These are phyloP conservation scores for Breviolum minutum DNA, from an alignment of 73 alveolate genomes.

Conservation along the genomic window DNA sequence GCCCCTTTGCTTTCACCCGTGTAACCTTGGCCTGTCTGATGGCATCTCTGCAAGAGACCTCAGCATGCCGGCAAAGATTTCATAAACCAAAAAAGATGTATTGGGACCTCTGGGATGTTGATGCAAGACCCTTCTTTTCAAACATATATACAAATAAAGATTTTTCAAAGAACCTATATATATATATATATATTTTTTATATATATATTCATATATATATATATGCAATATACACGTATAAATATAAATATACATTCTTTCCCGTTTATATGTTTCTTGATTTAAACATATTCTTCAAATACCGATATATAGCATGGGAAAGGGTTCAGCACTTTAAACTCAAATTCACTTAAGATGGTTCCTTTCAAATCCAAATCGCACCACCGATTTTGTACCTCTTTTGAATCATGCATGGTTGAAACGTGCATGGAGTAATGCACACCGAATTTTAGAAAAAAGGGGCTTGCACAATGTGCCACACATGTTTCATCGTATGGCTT, in stretches of 20 bases:
- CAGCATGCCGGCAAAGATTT: neutral
- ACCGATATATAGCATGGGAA: neutral
- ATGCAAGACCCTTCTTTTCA: too few relatives aligned
- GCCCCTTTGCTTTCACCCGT: neutral
- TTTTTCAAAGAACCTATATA: neutral
- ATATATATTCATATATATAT: neutral
- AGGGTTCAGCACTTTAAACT: neutral
- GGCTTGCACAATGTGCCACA: too few relatives aligned
- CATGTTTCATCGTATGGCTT: neutral
- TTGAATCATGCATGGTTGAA: neutral
- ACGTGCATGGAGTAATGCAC: neutral
- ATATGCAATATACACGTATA: neutral
- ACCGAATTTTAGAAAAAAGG: neutral
- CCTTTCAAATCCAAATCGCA: too few relatives aligned
- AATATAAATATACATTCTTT: neutral
- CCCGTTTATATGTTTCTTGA: too few relatives aligned
- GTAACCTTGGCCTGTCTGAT: conserved; percentile 13
- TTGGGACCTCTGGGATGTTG: neutral
- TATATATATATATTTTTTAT: neutral
- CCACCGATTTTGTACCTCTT: too few relatives aligned
- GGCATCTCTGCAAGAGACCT: conserved; percentile 60
- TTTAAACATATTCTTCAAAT: neutral
- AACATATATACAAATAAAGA: neutral
- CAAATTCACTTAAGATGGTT: too few relatives aligned
- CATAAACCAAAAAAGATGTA: neutral